These are phyloP conservation scores for Myxozyma kluyveri DNA, from an alignment of 805 yeast genomes.

Conservation along the genomic window DNA sequence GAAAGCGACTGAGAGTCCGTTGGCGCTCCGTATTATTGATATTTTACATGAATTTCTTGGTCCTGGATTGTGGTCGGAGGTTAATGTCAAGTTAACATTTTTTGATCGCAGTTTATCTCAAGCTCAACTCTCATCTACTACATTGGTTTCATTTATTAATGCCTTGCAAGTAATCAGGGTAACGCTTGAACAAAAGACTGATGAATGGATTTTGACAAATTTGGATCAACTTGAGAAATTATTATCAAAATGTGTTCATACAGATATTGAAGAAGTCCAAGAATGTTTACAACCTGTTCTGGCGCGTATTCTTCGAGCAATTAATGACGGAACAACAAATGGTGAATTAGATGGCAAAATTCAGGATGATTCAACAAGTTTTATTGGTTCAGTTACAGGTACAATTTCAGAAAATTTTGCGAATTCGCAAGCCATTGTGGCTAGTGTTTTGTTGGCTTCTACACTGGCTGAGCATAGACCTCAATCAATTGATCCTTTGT, in stretches of 20 bases:
- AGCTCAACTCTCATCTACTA: slow-evolving; percentile 63
- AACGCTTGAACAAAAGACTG: slow-evolving; percentile 71
- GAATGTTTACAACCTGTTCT: slow-evolving; percentile 76
- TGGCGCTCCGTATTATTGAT: slow-evolving; percentile 78
- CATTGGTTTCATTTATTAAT: slow-evolving; percentile 70
- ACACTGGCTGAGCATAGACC: slow-evolving; percentile 76
- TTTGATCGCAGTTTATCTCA: slow-evolving; percentile 84
- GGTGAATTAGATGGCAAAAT: slow-evolving; percentile 51
- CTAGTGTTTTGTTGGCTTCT: slow-evolving; percentile 66
- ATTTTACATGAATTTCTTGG: slow-evolving; percentile 71
- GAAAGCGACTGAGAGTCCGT: slow-evolving; percentile 75
- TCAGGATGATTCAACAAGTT: slow-evolving; percentile 61
- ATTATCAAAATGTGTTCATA: slow-evolving; percentile 74
- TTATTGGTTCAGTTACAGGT: slow-evolving; percentile 57
- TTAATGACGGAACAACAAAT: slow-evolving; percentile 47
- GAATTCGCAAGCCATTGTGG: slow-evolving; percentile 68
- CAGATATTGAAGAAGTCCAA: slow-evolving; percentile 83
- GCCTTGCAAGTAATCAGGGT: slow-evolving; percentile 87
- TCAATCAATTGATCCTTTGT: slow-evolving; percentile 64
- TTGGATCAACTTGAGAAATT: slow-evolving; percentile 66
- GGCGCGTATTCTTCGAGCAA: slow-evolving; percentile 63
- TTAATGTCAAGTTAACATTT: slow-evolving; percentile 77
- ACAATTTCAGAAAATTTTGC: slow-evolving; percentile 79
- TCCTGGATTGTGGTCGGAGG: slow-evolving; percentile 80
- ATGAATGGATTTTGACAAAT: slow-evolving; percentile 76